Percentiles rank a stretch among this genome's conserved stretches.
Conservation (phyloP, 257 asterid genomes). For the Solanum pinnatisectum region DNA sequence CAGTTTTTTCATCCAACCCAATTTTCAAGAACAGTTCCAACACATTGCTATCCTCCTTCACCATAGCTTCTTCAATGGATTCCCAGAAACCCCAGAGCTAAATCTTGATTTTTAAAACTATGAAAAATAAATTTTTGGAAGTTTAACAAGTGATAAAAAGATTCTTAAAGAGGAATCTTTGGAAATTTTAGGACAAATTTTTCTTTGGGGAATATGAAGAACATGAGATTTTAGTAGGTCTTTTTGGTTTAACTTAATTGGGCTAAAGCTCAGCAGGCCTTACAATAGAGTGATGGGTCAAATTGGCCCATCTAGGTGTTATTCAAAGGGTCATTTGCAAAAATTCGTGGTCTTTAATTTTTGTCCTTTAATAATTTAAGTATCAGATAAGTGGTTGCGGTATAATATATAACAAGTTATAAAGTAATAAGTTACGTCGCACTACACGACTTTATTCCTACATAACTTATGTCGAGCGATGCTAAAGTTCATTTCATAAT, state of each 20-base stretch:
- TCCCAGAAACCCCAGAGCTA: constrained; percentile 1
- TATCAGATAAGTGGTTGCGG: no score
- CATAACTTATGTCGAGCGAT: not conserved
- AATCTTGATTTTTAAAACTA: not conserved
- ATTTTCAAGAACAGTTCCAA: constrained; percentile 29
- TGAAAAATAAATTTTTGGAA: not conserved
- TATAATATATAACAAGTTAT: no score
- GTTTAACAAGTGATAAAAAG: not conserved
- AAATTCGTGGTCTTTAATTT: not conserved
- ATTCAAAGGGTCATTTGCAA: no score
- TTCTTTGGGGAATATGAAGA: not conserved
- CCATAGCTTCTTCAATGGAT: not conserved
- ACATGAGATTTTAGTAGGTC: not conserved
- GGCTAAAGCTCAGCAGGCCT: not conserved
- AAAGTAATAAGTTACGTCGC: no score
- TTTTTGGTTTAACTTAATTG: not conserved
- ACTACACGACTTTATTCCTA: not conserved
- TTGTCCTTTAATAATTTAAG: not conserved
- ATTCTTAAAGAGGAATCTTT: not conserved
- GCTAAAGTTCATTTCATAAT: not conserved
- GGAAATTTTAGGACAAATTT: not conserved
- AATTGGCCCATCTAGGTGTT: not conserved
- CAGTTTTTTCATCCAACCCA: constrained; percentile 39
- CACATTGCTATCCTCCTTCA: not conserved
- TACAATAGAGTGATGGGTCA: not conserved